Base-by-base conservation (phyloP, 2,329 filamentous ascomycete genomes). In the Cucurbitaria berberidis region DNA sequence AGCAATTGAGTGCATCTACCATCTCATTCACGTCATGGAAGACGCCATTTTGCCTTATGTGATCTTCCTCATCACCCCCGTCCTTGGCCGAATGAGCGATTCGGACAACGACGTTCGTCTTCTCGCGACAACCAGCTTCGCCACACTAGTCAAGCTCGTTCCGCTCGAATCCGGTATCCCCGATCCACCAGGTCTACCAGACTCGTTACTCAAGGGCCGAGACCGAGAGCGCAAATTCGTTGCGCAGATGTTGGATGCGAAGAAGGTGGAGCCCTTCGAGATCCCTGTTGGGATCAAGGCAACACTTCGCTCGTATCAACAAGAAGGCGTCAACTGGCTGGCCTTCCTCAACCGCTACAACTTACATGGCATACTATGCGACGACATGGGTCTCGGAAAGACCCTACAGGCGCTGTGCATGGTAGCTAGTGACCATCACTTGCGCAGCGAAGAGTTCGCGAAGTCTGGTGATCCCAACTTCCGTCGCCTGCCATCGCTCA, bases 361-460 rank as follows among this genome's bases (percentile, higher is more conserved):
- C 68, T 85, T 99, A 1, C 96, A 99, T 66, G 95, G 95, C 43
- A 97, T 99, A 75, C 90, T 99, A 54, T 99, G 95, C 72, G 95
- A 99, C 69, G 95, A 99, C 74, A 99, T 99, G 95, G 95, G 95
- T 69, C 89, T 99, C 24, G 95, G 95, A 44, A 99, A 99, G 79
- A 99, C 95, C 1, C 80, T 99, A 10, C 95, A 99, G 74, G 99
- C 96, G 0, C 85, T 99, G 19, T 99, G 95, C 75, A 99, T 99
- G 68, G 93, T 99, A 38, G 93, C 95, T 9, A 98, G 93, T 76
- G 95, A 99, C 72, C 95, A 99, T 71, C 93, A 99, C 73, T 82
- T 96, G 70, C 88, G 95, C 55, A 91, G 91, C 0, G 91, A 97
- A 69, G 92, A 98, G 70, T 98, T 89, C 72, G 87, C 87, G 24